Percentiles rank a stretch among this genome's conserved stretches.
Evolutionary conservation across 345 rosid genomes (phyloP).

Genomic region (Chamaenerion angustifolium): DNA sequence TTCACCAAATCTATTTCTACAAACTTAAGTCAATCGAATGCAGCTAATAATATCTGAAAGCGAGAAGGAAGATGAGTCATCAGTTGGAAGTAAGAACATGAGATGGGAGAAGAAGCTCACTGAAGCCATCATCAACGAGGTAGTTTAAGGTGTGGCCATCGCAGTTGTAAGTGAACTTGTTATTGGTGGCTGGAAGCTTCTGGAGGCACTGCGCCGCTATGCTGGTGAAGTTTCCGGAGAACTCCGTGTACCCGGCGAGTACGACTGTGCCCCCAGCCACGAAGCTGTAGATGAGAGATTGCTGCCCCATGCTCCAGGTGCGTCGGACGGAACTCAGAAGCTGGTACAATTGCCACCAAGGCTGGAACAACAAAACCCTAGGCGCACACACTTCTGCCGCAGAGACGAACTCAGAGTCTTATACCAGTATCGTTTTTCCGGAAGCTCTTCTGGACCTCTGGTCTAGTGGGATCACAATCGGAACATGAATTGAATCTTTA

Average conservation of each 20-base stretch:
- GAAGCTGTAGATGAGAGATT: conserved; percentile 51
- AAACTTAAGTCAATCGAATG: neutral
- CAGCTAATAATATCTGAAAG: neutral
- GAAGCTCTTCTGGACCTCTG: too few species aligned
- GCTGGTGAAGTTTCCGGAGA: conserved; percentile 45
- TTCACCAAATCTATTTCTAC: neutral
- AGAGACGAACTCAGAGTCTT: too few species aligned
- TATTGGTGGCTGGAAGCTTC: conserved; percentile 41
- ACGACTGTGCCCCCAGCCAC: conserved; percentile 43
- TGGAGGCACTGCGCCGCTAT: conserved; percentile 55
- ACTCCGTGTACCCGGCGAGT: conserved; percentile 43
- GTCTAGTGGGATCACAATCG: too few species aligned
- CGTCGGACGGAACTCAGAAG: too few species aligned
- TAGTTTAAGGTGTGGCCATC: conserved; percentile 55
- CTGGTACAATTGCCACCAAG: too few species aligned
- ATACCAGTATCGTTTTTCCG: too few species aligned
- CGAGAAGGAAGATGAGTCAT: too few species aligned
- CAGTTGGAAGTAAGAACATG: neutral
- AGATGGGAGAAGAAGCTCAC: conserved; percentile 4
- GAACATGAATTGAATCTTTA: too few species aligned
- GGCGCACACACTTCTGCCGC: too few species aligned
- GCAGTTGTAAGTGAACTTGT: conserved; percentile 58
- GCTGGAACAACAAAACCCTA: too few species aligned
- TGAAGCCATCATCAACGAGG: conserved; percentile 48
- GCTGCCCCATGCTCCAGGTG: conserved; percentile 28